Base-by-base conservation (phyloP, 2,329 filamentous ascomycete species). In the Hypoxylon sp. region DNA sequence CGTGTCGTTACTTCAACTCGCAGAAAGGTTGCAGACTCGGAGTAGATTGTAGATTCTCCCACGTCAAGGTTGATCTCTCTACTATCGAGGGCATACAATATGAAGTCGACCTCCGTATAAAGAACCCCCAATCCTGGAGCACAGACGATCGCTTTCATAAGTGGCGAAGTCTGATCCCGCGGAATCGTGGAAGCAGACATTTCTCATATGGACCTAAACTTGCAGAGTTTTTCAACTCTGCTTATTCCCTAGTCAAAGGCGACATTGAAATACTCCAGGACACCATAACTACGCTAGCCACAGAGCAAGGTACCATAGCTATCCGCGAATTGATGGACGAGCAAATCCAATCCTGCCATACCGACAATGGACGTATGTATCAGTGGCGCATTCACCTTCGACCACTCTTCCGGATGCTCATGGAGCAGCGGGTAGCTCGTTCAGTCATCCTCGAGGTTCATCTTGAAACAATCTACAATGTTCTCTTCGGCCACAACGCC, bases 351-450 rank as follows among this genome's bases (percentile, higher is more conserved):
- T 35, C 31, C 5, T 57, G 43, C 12, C 12, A 6, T 8, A 42
- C 35, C 7, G 40, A 55, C 19, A 2, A 5, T 12, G 31, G 41
- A 7, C 35, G 50, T 2, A 12, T 52, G 11, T 32, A 20, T 15
- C 29, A 50, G 13, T 60, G 57, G 57, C 36, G 42, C 3, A 25
- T 11, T 16, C 51, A 31, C 12, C 32, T 60, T n/a, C 35, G 32
- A 13, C 57, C 57, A 7, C 29, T 60, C 5, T 57, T 60, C 21
- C 8, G 17, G 7, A 47, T 55, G 2, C 40, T 60, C n/a, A 54
- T 47, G 2, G 53, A 60, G 15, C 32, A 44, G n/a, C 48, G 41
- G 31, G 54, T 60, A 12, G 26, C 20, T 17, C 42, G 29, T 9
- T 60, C 57, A 6, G 42, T 23, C 5, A 47, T 60, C 5, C 26